A percentile compares a stretch with the other conserved stretches of the same genome.
These are phyloP conservation scores for Neopestalotiopsis rosae DNA, from an alignment of 2,329 filamentous ascomycete species.

Conservation along the genomic window DNA sequence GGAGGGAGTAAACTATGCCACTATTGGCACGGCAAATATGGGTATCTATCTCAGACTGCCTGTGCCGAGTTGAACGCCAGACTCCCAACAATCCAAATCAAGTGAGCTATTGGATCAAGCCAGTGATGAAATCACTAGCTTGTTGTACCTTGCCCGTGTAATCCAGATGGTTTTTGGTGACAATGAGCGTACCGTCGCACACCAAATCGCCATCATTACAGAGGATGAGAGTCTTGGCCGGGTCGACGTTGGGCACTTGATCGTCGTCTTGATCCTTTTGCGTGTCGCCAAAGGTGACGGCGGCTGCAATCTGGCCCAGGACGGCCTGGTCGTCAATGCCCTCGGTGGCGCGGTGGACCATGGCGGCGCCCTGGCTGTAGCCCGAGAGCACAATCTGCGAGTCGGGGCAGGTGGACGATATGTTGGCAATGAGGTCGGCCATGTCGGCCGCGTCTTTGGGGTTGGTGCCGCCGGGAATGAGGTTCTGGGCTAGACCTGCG, in stretches of 20 bases:
- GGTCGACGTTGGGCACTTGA: slow-evolving; percentile 34
- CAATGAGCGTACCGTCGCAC: slow-evolving; percentile 47
- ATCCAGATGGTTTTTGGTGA: slow-evolving; percentile 42
- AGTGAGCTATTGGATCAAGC: background rate
- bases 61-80: background rate
- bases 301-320: slow-evolving; percentile 31
- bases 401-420: slow-evolving; percentile 36
- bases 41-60: background rate
- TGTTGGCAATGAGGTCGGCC: slow-evolving; percentile 33
- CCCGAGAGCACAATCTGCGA: slow-evolving; percentile 40
- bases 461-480: slow-evolving; percentile 34
- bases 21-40: background rate
- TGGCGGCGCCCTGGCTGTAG: slow-evolving; percentile 36
- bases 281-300: slow-evolving; percentile 38
- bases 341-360: slow-evolving; percentile 39
- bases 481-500: slow-evolving; percentile 34
- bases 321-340: slow-evolving; percentile 37
- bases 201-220: slow-evolving; percentile 55
- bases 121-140: slow-evolving; percentile 6
- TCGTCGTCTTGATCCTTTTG: slow-evolving; percentile 35
- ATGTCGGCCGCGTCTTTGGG: slow-evolving; percentile 32
- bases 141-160: slow-evolving; percentile 32
- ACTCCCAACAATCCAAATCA: background rate
- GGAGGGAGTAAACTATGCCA: background rate
- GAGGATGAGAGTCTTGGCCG: slow-evolving; percentile 41